Conservation (phyloP, 1,139 yeast genomes). For the Geotrichum carabidarum region DNA sequence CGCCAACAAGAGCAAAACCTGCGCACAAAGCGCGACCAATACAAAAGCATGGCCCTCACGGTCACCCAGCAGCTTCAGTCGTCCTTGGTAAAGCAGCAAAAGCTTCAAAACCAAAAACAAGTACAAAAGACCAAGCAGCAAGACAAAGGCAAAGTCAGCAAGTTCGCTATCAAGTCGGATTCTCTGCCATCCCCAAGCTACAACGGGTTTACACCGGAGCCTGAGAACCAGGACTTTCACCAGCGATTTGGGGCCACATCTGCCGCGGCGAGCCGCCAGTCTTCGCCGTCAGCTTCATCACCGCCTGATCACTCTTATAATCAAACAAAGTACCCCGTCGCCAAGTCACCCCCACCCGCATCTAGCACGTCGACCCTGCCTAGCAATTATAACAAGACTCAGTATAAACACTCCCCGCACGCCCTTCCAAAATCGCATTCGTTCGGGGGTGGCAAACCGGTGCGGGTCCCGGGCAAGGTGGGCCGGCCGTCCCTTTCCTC, state of each 20-base stretch:
- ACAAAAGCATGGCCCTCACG: conserved; percentile 26
- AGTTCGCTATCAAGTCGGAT: background rate
- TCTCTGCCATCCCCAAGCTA: background rate
- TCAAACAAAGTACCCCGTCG: background rate
- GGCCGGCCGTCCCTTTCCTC: conserved; percentile 18
- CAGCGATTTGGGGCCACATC: conserved; percentile 2
- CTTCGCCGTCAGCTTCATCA: conserved; percentile 3
- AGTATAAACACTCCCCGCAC: conserved; percentile 2
- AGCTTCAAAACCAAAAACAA: conserved; percentile 5
- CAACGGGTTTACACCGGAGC: background rate
- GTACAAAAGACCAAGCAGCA: background rate
- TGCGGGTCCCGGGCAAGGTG: conserved; percentile 18
- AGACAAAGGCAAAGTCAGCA: conserved; percentile 1
- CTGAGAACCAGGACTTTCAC: background rate
- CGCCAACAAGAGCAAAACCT: conserved; percentile 27
- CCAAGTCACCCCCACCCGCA: background rate
- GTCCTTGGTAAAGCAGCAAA: conserved; percentile 7
- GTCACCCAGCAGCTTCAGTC: conserved; percentile 34
- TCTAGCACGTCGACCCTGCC: background rate
- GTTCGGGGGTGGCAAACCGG: conserved; percentile 3
- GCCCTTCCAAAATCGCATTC: conserved; percentile 1
- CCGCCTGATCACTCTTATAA: conserved; percentile 1
- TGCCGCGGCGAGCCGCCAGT: conserved; percentile 3
- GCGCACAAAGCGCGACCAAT: conserved; percentile 29
- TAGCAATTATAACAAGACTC: background rate